Evolutionary conservation across 495 filamentous ascomycete species (phyloP), one percentile per base, ranked within the genome.

Genomic region (Neurospora africana): DNA sequence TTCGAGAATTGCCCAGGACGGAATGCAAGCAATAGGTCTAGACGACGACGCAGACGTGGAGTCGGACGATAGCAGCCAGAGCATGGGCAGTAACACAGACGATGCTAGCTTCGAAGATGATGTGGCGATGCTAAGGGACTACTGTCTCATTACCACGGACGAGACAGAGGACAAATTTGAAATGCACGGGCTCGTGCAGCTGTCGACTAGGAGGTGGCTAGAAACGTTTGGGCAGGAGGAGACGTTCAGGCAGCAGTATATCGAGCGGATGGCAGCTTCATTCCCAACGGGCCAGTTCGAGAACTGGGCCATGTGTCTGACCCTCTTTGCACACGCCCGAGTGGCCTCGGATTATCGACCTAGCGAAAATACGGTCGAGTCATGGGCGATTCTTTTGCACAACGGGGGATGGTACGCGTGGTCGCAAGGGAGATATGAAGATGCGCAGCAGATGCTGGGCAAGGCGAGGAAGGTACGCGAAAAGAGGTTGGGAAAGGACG

Each of bases 251-350:
- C 77, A 75, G 65, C 39, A 40, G 39, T 40, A 40, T 13, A 40
- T 40, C 39, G 39, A 40, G 39, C 81, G 70, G 53, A 79, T 88
- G 53, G 75, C 69, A 61, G 40, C 37, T 9, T 79, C 70, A 35
- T 82, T 87, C 71, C 86, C 84, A 17, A 79, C 70, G 7, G 83
- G 80, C 69, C 43, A 78, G 19, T 81, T 77, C 69, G 70, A 80
- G 71, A 80, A 79, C 70, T 79, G 78, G 79, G 69, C 58, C 10
- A 78, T 17, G 30, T 82, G 80, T 73, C 70, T 71, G 39, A 53
- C 61, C 37, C 76, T 81, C 33, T 73, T 73, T 47, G 69, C 72
- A 69, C 72, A 77, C 44, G 73, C 72, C 39, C 58, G 73, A 73
- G 65, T 67, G 8, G 72, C 41, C 6, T 36, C 71, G 53, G 37